Conservation (phyloP, 1,139 yeast species). For the Torulaspora globosa region DNA sequence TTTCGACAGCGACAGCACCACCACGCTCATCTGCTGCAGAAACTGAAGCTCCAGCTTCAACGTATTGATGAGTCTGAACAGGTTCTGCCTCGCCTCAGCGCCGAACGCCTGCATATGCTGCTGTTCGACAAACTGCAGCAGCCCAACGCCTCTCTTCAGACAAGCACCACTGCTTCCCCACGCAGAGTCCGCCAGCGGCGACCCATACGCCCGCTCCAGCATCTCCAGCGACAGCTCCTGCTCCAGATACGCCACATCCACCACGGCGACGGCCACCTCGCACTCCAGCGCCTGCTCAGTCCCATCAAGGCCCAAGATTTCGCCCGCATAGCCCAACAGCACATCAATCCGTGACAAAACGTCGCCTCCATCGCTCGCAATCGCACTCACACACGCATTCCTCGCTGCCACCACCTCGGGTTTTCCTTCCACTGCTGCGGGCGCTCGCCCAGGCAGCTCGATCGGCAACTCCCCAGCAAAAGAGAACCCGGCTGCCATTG, state of each 20-base stretch:
- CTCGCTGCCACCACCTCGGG: constrained; percentile 9
- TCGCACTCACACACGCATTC: constrained; percentile 8
- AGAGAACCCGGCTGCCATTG: background rate
- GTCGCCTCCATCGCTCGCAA: constrained; percentile 5
- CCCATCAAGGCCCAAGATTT: constrained; percentile 2
- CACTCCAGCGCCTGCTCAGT: background rate
- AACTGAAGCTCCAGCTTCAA: constrained; percentile 19
- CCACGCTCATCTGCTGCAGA: constrained; percentile 31
- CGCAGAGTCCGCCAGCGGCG: constrained; percentile 15
- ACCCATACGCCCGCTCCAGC: constrained; percentile 27
- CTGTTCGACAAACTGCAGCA: constrained; percentile 18
- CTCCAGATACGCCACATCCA: constrained; percentile 23
- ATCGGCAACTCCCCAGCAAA: constrained; percentile 7
- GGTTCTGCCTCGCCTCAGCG: background rate
- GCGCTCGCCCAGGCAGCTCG: background rate
- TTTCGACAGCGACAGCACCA: constrained; percentile 31
- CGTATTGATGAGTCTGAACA: constrained; percentile 10
- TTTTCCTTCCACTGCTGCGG: constrained; percentile 2
- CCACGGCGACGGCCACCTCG: constrained; percentile 11
- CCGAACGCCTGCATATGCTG: constrained; percentile 1
- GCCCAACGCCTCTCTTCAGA: constrained; percentile 27
- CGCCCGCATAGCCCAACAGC: constrained; percentile 8
- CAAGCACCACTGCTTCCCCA: constrained; percentile 31
- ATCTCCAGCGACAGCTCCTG: constrained; percentile 23
- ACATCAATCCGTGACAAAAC: constrained; percentile 10